A percentile compares a stretch with the other conserved stretches of the same genome.
Conservation (phyloP, 345 rosid species). For the Syzygium grande region DNA sequence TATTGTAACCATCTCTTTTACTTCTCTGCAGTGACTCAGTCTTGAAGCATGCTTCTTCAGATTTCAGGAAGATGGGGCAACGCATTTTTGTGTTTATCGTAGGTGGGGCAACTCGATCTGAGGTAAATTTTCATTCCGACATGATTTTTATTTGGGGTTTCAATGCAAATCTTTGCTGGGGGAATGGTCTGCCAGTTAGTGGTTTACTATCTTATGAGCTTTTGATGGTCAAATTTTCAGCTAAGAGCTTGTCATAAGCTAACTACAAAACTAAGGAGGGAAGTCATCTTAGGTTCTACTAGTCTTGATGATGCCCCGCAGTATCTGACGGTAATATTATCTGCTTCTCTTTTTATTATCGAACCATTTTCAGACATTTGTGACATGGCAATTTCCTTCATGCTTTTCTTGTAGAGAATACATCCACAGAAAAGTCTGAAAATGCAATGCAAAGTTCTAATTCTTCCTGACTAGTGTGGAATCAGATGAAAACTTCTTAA, state of each 20-base stretch:
- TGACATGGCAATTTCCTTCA: not conserved
- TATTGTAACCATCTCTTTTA: not conserved
- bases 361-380: not conserved
- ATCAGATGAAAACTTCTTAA: not conserved
- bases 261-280: slow-evolving; percentile 75
- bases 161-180: not conserved
- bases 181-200: not conserved
- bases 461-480: not conserved
- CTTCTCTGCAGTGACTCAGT: slow-evolving; percentile 48
- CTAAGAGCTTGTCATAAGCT: slow-evolving; percentile 87
- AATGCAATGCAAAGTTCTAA: not conserved
- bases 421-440: not conserved
- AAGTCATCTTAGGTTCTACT: slow-evolving; percentile 74
- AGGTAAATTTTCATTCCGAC: slow-evolving; percentile 35
- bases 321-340: slow-evolving; percentile 50
- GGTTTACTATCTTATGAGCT: not conserved
- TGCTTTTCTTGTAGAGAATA: not conserved
- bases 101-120: slow-evolving; percentile 96
- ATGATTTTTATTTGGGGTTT: not conserved
- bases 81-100: slow-evolving; percentile 80
- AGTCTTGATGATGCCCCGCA: slow-evolving; percentile 77
- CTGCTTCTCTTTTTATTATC: not conserved
- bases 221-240: slow-evolving; percentile 21
- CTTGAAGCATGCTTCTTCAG: slow-evolving; percentile 37
- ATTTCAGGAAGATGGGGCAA: slow-evolving; percentile 72